Evolutionary conservation across 163 green algal genomes (phyloP), one percentile per base, ranked within the genome.

Genomic region (Picocystis sp.): DNA sequence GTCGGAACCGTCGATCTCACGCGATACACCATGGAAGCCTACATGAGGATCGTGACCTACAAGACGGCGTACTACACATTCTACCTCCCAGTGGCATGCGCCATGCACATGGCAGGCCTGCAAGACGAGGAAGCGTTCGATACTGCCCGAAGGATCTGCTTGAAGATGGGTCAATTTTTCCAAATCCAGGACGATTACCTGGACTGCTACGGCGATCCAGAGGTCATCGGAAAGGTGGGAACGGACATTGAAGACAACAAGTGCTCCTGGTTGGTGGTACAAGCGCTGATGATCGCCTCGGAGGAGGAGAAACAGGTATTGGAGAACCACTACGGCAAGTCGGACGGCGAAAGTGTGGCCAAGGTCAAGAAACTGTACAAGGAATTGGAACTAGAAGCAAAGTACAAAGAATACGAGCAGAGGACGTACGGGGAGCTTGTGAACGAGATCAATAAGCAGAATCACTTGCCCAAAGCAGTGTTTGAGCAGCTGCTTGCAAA

Each of bases 191-290:
- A 98, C 67, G 90, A 99, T 72, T 92, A 90, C 61, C 70, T 99
- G 57, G 90, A 97, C 74, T 94, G 81, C 67, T 97, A 78, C 69
- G 90, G 81, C 14, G 84, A 94, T 57, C 90, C 90, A 1, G 78
- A 82, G 47, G 72, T 92, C 3, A 93, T 99, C 52, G 90, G 90
- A 56, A 99, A 99, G 63, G 79, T 95, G 14, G 90, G 90, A 21
- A 98, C 90, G 21, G 90, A 98, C 72, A 96, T 98, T 55, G 71
- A 93, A 67, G 90, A 98, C 72, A 93, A 89, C 73, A 98, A 98
- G 72, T 98, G 89, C 72, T 92, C 77, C 23, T 98, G 90, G 90
- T 70, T 98, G 24, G 81, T 97, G n/a, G 89, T 92, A 55, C 83
- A 88, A 22, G 87, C 81, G 14, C 75, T 97, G 53, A 33, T 86